A percentile compares a stretch with the other conserved stretches of the same genome.
These are phyloP conservation scores for Elsinoe ampelina DNA, from an alignment of 2,329 filamentous ascomycete species.

Conservation along the genomic window DNA sequence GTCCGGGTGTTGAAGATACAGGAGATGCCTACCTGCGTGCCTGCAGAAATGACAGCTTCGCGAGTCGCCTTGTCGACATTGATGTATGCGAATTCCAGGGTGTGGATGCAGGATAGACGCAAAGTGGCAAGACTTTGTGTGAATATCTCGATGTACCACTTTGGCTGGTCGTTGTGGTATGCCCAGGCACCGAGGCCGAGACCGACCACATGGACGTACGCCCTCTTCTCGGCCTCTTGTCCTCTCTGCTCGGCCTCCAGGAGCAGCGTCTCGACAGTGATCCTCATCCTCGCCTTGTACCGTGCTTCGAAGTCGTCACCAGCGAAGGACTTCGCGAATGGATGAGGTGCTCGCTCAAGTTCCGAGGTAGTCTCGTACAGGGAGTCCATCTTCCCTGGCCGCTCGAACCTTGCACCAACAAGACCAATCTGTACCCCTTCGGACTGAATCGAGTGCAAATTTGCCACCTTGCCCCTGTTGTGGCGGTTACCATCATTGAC, in stretches of 20 bases:
- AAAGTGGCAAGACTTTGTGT: slow-evolving; percentile 19
- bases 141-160: slow-evolving; percentile 23
- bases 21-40: slow-evolving; percentile 16
- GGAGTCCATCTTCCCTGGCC: slow-evolving; percentile 24
- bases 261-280: slow-evolving; percentile 25
- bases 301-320: not conserved
- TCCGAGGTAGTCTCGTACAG: slow-evolving; percentile 11
- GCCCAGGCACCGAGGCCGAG: slow-evolving; percentile 29
- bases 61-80: slow-evolving; percentile 13
- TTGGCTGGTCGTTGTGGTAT: slow-evolving; percentile 17
- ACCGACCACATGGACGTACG: slow-evolving; percentile 25
- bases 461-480: slow-evolving; percentile 17
- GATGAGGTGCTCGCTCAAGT: not conserved
- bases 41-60: slow-evolving; percentile 14
- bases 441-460: slow-evolving; percentile 18
- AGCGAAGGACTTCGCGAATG: not conserved
- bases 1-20: slow-evolving; percentile 23
- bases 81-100: slow-evolving; percentile 26
- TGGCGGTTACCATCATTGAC: slow-evolving; percentile 24
- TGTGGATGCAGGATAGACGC: slow-evolving; percentile 17
- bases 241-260: slow-evolving; percentile 23
- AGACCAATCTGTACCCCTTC: slow-evolving; percentile 26
- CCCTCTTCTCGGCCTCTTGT: slow-evolving; percentile 17
- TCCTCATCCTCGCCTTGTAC: slow-evolving; percentile 23
- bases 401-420: slow-evolving; percentile 26